Evolutionary conservation across 2,329 filamentous ascomycete species (phyloP), one percentile per base, ranked within the genome.

Genomic region (Thielaviopsis populi): DNA sequence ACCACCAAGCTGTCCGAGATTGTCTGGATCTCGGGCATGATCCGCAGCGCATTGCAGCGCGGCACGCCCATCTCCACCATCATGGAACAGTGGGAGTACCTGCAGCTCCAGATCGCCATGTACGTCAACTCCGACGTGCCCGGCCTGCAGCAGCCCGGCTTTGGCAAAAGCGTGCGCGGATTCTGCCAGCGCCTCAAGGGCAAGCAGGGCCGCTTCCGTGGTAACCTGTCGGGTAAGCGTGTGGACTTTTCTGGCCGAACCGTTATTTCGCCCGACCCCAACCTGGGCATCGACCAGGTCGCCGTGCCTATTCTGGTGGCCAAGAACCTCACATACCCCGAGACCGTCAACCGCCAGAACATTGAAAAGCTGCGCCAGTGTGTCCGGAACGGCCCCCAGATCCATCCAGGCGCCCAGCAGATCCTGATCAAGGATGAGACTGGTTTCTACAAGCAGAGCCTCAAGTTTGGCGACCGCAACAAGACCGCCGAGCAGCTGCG

Each of bases 61-160:
- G 92, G 92, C 10, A 88, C 91, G 15, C 85, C 90, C 0, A 81
- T 99, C 1, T 83, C 88, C 68, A 95, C 89, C 0, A 88, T 97
- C 64, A 95, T 97, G 85, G 94, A 99, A 72, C 91, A 96, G 70
- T 99, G 94, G 94, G 94, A 99, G 71, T 97, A 92, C 70, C 78
- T 99, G 66, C 92, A 97, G 71, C 81, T 96, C 8, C 91, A 97
- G 71, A 88, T 97, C 66, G 94, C 92, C 66, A 91, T 97, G 80
- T 97, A 99, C 73, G 92, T 99, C 73, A 97, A 99, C 76, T 96
- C 91, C 68, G 91, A 96, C 69, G 86, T 95, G 1, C 94, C 94
- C 0, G 92, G 92, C 33, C 80, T 99, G n/a, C 86, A 91, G 69
- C 90, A 95, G 70, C 86, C 86, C 13, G 89, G 90, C 8, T 87